Evolutionary conservation across 2,329 filamentous ascomycete species (phyloP).

Genomic region (Cercospora citrullina): DNA sequence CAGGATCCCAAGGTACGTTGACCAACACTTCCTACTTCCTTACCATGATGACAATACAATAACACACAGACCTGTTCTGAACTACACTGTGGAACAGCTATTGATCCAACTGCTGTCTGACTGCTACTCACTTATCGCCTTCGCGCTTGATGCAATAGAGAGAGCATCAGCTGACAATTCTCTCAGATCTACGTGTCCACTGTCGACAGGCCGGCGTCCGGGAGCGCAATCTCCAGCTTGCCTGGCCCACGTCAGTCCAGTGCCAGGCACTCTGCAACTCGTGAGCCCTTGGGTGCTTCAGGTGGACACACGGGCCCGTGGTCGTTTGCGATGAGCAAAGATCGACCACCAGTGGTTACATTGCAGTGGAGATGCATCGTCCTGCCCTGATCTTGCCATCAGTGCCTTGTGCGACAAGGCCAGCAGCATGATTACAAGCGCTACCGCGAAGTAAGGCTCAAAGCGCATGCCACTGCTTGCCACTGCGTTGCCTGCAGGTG

Average conservation of each 20-base stretch:
- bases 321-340: background rate
- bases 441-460: background rate
- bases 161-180: background rate
- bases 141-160: background rate
- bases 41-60: constrained; percentile 36
- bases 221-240: background rate
- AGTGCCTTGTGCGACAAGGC: background rate
- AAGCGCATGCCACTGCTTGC: background rate
- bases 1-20: constrained; percentile 19
- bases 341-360: background rate
- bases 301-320: background rate
- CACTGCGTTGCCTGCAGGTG: background rate
- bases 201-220: background rate
- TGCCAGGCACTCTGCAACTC: background rate
- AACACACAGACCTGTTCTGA: constrained; percentile 39
- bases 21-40: background rate
- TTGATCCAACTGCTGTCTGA: constrained; percentile 42
- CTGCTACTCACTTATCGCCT: background rate
- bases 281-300: background rate
- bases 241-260: background rate
- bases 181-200: background rate
- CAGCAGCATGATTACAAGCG: background rate
- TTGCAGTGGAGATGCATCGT: background rate
- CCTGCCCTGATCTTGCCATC: background rate
- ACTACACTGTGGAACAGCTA: constrained; percentile 34